Conservation (phyloP, 2,329 filamentous ascomycete genomes). For the Aspergillus calidoustus region DNA sequence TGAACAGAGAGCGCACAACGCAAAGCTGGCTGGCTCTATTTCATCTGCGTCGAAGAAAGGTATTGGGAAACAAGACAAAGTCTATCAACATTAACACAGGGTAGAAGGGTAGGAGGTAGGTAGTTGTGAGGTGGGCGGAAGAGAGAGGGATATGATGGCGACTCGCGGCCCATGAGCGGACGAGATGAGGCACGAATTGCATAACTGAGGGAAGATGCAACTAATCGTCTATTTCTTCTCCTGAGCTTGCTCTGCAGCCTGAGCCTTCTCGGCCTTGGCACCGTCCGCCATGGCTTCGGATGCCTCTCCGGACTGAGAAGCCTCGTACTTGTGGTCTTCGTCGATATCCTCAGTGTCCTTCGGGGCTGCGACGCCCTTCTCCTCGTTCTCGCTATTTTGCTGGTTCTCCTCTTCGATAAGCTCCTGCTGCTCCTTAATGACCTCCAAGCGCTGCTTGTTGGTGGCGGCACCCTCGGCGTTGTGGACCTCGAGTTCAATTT, state of each 20-base stretch:
- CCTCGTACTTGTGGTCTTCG: slow-evolving; percentile 65
- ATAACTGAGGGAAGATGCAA: slow-evolving; percentile 11
- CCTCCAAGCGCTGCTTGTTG: slow-evolving; percentile 98
- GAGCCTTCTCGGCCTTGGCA: slow-evolving; percentile 38
- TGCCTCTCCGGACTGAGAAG: slow-evolving; percentile 54
- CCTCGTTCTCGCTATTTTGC: slow-evolving; percentile 81
- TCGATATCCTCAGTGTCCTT: slow-evolving; percentile 93
- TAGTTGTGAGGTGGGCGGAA: not conserved
- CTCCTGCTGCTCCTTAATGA: slow-evolving; percentile 97
- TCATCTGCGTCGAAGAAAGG: not conserved
- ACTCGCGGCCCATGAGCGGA: slow-evolving; percentile 2
- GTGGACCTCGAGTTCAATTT: slow-evolving; percentile 98
- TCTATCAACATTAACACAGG: slow-evolving; percentile 30
- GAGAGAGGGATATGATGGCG: slow-evolving; percentile 5
- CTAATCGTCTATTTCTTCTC: slow-evolving; percentile 31
- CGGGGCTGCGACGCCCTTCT: slow-evolving; percentile 72
- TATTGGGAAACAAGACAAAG: slow-evolving; percentile 11
- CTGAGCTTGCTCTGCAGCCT: slow-evolving; percentile 27
- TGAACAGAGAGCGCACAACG: not conserved
- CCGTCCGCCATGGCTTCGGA: slow-evolving; percentile 48
- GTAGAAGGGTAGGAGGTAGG: slow-evolving; percentile 11
- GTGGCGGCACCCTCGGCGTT: slow-evolving; percentile 95
- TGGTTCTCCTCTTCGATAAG: slow-evolving; percentile 96
- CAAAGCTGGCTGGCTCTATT: not conserved
- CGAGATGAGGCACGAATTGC: slow-evolving; percentile 14